Evolutionary conservation across 129 eudicot species (phyloP), one percentile per base, ranked within the genome.

Genomic region (Rutidosis leptorrhynchoides): DNA sequence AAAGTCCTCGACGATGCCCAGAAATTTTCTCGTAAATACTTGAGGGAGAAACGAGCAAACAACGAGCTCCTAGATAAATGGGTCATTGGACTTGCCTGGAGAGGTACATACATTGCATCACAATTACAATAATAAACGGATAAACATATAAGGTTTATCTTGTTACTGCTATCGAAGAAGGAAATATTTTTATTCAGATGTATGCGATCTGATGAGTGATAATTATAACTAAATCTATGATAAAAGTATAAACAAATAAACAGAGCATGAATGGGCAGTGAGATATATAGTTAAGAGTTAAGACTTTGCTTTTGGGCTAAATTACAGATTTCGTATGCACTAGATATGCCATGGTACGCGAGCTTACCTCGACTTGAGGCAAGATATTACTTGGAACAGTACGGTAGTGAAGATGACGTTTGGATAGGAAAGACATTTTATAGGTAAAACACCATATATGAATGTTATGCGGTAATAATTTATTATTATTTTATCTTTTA

Each of bases 301-400:
- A 32, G 37, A 32, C 10, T 32, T 32, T 32, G 37, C 37, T 32
- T 32, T 35, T 35, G 3, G 43, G 43, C 15, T 35, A 35, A 35
- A 8, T 35, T 9, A 17, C 58, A 45, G 52, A 12, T 45, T 45
- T 1, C 2, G 52, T 45, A 45, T 9, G 52, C 19, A 7, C 52
- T 45, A 0, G 52, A 76, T 16, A 59, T 78, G 27, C 82, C 88
- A 53, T 83, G 80, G 80, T 77, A 68, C 43, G 81, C 82, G 20
- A 72, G 67, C 70, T 52, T 83, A 53, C 84, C 88, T 57, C 74
- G 88, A 4, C 49, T 83, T 16, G 84, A 76, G 71, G 21, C 84
- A 1, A 76, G 78, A 65, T 79, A 56, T 62, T 79, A 79, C 65
- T 25, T 79, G 3, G 77, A 83, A 12, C 84, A 79, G 22, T 83